Percentiles rank a stretch among this genome's conserved stretches.
Evolutionary conservation across 192 early-diverging fungal species (phyloP).

Genomic region (Paraglomus occultum): DNA sequence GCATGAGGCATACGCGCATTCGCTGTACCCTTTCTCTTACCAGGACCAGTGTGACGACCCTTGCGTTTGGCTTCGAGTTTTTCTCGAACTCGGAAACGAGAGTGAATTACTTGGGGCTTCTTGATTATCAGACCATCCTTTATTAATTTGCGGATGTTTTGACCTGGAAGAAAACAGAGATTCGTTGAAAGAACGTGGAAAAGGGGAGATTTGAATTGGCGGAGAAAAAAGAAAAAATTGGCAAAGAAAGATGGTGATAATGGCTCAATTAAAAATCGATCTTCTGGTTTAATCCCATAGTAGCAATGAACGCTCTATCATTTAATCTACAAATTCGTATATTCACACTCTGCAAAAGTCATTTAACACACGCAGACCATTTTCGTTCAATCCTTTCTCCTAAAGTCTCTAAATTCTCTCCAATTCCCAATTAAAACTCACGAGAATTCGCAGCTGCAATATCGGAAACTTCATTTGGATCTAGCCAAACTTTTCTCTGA

Average conservation of each 20-base stretch:
- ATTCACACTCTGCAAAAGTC: no score
- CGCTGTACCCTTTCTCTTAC: conserved; percentile 93
- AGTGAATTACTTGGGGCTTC: conserved; percentile 85
- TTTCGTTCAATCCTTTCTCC: no score
- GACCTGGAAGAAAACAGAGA: conserved; percentile 49
- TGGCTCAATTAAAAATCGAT: not conserved
- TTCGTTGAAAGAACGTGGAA: not conserved
- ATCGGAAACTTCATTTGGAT: conserved; percentile 94
- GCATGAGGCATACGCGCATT: conserved; percentile 97
- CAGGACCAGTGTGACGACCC: conserved; percentile 93
- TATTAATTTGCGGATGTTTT: conserved; percentile 95
- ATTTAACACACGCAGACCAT: no score
- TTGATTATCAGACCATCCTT: conserved; percentile 97
- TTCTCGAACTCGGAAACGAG: conserved; percentile 92
- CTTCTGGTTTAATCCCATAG: not conserved
- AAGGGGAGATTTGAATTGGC: not conserved
- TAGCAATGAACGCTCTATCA: conserved; percentile 5
- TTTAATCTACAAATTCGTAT: no score
- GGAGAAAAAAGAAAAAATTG: no score
- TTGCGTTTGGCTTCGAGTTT: conserved; percentile 91
- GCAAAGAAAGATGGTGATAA: not conserved
- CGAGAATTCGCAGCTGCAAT: conserved; percentile 98
- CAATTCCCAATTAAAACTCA: no score
- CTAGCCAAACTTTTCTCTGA: conserved; percentile 98
- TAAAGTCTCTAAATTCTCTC: no score